These are phyloP conservation scores for Neurospora hispaniola DNA, from an alignment of 495 filamentous ascomycete genomes.

Conservation along the genomic window DNA sequence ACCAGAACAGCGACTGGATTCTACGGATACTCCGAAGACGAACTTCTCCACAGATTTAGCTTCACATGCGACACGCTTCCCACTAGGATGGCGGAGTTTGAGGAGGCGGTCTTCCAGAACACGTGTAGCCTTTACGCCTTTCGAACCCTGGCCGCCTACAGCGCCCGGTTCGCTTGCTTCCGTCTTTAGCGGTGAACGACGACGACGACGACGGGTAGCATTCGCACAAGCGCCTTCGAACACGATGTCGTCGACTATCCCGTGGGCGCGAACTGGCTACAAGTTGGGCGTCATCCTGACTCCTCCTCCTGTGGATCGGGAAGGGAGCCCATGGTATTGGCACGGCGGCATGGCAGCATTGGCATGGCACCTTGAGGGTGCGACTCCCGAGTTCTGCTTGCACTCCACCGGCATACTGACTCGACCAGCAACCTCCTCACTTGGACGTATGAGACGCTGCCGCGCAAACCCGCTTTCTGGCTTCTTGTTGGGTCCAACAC, in stretches of 20 bases:
- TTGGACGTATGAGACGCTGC: conserved; percentile 19
- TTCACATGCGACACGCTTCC: not conserved
- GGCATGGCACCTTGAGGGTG: not conserved
- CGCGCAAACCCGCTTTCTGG: conserved; percentile 8
- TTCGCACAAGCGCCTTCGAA: not conserved
- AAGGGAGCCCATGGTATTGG: not conserved
- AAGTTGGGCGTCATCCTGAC: not conserved
- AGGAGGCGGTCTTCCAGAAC: not conserved
- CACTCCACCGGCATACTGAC: not conserved
- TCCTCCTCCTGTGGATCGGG: not conserved
- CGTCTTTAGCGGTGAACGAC: not conserved
- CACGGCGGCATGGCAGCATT: not conserved
- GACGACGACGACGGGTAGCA: not conserved
- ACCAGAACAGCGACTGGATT: not conserved
- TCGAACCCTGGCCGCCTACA: not conserved
- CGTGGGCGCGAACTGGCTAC: not conserved
- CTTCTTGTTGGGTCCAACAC: not conserved
- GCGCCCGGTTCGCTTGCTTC: not conserved
- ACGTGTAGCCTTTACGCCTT: not conserved
- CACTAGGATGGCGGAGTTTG: not conserved
- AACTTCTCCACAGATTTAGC: not conserved
- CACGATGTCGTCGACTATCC: not conserved
- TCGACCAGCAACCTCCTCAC: not conserved
- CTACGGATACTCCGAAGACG: not conserved
- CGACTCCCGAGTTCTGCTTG: not conserved